A percentile compares a stretch with the other conserved stretches of the same genome.
phyloP scores from a whole-genome alignment of 2,329 filamentous ascomycete species.

The Uncinocarpus reesii region DNA sequence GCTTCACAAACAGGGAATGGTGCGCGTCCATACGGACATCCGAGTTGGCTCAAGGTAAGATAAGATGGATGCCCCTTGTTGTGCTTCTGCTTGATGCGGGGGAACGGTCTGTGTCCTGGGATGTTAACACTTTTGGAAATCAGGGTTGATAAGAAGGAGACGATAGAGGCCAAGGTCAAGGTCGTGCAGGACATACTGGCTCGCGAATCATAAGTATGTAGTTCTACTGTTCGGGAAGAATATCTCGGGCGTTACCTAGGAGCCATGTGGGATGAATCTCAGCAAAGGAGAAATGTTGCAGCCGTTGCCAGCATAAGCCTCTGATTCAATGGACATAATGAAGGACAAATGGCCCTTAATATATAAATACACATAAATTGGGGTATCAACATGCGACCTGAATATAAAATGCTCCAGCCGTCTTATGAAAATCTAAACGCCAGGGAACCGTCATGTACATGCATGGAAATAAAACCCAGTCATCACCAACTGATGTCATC shows the following conservation, averaged over 20 bases:
- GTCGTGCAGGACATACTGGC: constrained; percentile 47
- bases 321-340: too few relatives aligned
- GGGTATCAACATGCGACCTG: too few relatives aligned
- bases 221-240: not conserved
- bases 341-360: too few relatives aligned
- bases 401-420: too few relatives aligned
- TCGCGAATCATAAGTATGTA: constrained; percentile 17
- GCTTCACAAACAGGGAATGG: constrained; percentile 65
- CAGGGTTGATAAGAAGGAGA: constrained; percentile 78
- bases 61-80: not conserved
- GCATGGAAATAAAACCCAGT: not conserved
- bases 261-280: too few relatives aligned
- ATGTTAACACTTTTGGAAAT: not conserved
- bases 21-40: constrained; percentile 81
- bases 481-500: not conserved
- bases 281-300: too few relatives aligned
- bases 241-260: too few relatives aligned
- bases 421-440: too few relatives aligned
- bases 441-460: too few relatives aligned
- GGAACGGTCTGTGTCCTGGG: not conserved
- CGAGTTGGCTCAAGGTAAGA: constrained; percentile 63
- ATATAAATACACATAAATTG: too few relatives aligned
- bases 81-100: not conserved
- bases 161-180: constrained; percentile 66
- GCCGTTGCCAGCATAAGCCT: too few relatives aligned